Evolutionary conservation across 2,329 filamentous ascomycete species (phyloP).

Genomic region (Apiospora aurea): DNA sequence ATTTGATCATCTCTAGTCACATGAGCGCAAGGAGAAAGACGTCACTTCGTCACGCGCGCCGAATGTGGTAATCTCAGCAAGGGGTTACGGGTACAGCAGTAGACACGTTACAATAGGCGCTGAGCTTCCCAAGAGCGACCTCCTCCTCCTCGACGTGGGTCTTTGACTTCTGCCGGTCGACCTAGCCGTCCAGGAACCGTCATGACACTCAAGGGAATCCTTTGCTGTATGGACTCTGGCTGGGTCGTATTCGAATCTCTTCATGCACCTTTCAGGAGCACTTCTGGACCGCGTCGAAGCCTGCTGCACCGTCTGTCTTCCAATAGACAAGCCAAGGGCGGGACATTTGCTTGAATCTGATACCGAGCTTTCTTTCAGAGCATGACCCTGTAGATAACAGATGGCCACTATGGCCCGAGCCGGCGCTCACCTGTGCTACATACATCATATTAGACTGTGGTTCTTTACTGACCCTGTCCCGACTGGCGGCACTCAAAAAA

Average conservation of each 20-base stretch:
- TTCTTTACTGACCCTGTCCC: conserved; percentile 15
- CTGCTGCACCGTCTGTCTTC: background rate
- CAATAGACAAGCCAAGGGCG: conserved; percentile 18
- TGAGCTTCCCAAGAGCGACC: background rate
- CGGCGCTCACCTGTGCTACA: conserved; percentile 10
- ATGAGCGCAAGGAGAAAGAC: background rate
- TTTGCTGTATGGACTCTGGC: conserved; percentile 11
- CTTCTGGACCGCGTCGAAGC: background rate
- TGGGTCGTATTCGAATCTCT: conserved; percentile 14
- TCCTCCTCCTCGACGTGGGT: background rate
- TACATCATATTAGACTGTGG: background rate
- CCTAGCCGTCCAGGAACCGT: conserved; percentile 13
- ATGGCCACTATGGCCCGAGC: conserved; percentile 19
- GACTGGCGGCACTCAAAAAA: background rate
- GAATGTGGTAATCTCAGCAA: conserved; percentile 16
- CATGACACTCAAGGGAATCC: conserved; percentile 7
- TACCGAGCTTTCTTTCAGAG: conserved; percentile 1
- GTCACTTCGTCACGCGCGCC: conserved; percentile 15
- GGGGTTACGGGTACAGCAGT: conserved; percentile 15
- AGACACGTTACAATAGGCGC: conserved; percentile 21
- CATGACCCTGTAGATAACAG: conserved; percentile 10
- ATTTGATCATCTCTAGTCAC: conserved; percentile 15
- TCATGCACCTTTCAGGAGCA: conserved; percentile 20
- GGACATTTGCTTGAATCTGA: conserved; percentile 13
- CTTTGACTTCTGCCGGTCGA: background rate